Base-by-base conservation (phyloP, 225 moss, liverwort and hornwort species). In the Pseudoscleropodium purum region DNA sequence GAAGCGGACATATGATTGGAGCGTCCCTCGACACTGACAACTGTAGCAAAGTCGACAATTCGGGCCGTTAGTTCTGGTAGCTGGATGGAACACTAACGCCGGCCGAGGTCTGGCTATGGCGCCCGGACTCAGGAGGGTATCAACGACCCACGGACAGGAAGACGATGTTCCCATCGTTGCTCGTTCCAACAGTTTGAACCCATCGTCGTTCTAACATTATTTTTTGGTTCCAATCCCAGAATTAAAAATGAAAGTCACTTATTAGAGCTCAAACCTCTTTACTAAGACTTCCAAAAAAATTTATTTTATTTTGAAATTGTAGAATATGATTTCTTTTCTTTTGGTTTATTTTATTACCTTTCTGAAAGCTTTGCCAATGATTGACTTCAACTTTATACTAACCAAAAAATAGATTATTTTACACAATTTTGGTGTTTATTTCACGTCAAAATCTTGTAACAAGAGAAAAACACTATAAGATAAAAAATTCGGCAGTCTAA, bases 21-120 rank as follows among this genome's bases (percentile, higher is more conserved):
- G 63, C 3, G 74, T 73, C 41, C 18, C 29, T 41, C 79, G 37
- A 25, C 62, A 75, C 41, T 77, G 45, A 49, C 67, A 68, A 79
- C 89, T 84, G 84, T 72, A 72, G 76, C 62, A 69, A 81, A 47
- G 45, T 63, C 37, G 39, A 81, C 69, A 84, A 81, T 57, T 76
- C 78, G 63, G 65, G 84, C 84, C 77, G 81, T 70, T 72, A 27
- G 77, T 89, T 75, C 75, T 25, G 49, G 75, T 64, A 47, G 87
- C 63, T 31, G 84, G 43, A 75, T 45, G 24, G 61, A 68, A 45
- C 68, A 30, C 59, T 63, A 23, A 68, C 68, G 15, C 54, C 54
- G 73, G 85, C 89, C 65, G 85, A 89, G 88, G 89, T 78, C 85
- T 83, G 66, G 91, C 88, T 83, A 88, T 86, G 79, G 91, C 85